phyloP scores from a whole-genome alignment of 495 filamentous ascomycete species.

The Penicillium silybi region DNA sequence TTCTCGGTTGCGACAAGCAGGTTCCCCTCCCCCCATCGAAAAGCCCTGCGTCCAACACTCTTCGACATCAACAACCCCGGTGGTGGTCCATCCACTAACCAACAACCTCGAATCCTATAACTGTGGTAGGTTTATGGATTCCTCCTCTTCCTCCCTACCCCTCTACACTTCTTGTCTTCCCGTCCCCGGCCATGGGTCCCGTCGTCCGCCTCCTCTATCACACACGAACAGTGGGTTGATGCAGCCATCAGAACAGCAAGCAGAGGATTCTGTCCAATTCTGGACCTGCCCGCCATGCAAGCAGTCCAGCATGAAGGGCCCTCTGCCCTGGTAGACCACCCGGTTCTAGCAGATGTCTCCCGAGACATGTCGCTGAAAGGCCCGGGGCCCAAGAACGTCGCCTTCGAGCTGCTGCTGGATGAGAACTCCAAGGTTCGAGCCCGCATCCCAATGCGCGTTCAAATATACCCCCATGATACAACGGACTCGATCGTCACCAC shows the following conservation, averaged over 20 bases:
- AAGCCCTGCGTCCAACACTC: constrained; percentile 30
- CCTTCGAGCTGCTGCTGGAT: constrained; percentile 79
- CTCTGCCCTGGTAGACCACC: constrained; percentile 36
- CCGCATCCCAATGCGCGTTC: constrained; percentile 83
- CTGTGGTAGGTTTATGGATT: constrained; percentile 44
- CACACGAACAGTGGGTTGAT: constrained; percentile 40
- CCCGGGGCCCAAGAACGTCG: constrained; percentile 69
- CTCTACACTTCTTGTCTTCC: constrained; percentile 21
- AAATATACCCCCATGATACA: constrained; percentile 87
- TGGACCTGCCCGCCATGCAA: constrained; percentile 35
- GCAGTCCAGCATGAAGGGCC: constrained; percentile 39
- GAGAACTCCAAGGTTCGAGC: constrained; percentile 68
- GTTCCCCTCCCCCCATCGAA: constrained; percentile 37
- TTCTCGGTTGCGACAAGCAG: constrained; percentile 42
- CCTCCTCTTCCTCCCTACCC: constrained; percentile 21
- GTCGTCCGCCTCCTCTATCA: constrained; percentile 23
- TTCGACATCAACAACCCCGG: constrained; percentile 29
- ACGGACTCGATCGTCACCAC: constrained; percentile 95
- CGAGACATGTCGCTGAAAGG: constrained; percentile 48
- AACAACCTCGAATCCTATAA: constrained; percentile 24
- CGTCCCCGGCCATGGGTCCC: constrained; percentile 24
- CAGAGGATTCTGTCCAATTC: constrained; percentile 22
- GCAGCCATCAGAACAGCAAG: constrained; percentile 36
- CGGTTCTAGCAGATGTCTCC: constrained; percentile 29
- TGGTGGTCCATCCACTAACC: constrained; percentile 36